phyloP scores from a whole-genome alignment of 73 alveolate species.

The Blepharisma stoltei region DNA sequence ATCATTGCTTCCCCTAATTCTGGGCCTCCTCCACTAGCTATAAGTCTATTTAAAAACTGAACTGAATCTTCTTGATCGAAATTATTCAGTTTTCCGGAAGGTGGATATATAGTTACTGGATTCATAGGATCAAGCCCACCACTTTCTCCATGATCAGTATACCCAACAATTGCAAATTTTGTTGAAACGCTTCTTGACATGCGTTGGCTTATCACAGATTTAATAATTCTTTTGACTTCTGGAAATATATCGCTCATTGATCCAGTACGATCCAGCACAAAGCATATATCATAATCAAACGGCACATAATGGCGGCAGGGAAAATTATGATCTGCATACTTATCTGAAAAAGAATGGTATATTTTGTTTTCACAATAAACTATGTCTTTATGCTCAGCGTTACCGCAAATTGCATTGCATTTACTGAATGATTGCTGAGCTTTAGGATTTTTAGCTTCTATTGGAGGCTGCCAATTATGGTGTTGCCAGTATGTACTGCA shows the following conservation, averaged over 20 bases:
- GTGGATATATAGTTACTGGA: slow-evolving; percentile 21
- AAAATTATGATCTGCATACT: slow-evolving; percentile 4
- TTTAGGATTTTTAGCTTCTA: background rate
- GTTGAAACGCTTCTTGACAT: background rate
- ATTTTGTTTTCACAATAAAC: background rate
- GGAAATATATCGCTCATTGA: slow-evolving; percentile 7
- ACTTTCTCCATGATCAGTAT: slow-evolving; percentile 18
- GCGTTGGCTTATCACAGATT: background rate
- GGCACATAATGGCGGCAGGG: slow-evolving; percentile 8
- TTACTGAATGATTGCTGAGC: background rate
- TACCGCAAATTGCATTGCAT: background rate
- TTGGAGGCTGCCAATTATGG: slow-evolving; percentile 44
- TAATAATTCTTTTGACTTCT: background rate
- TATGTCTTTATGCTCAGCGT: background rate
- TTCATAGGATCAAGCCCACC: background rate
- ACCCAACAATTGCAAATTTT: slow-evolving; percentile 22
- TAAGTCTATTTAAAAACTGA: background rate
- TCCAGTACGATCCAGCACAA: slow-evolving; percentile 23
- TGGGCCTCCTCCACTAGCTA: background rate
- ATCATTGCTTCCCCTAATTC: slow-evolving; percentile 13
- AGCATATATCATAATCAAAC: background rate
- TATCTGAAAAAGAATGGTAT: slow-evolving; percentile 20
- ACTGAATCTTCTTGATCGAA: background rate
- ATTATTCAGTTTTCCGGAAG: background rate
- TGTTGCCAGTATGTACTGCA: slow-evolving; percentile 42